Base-by-base conservation (phyloP, 768 basidiomycete species). In the Lactarius tabidus region DNA sequence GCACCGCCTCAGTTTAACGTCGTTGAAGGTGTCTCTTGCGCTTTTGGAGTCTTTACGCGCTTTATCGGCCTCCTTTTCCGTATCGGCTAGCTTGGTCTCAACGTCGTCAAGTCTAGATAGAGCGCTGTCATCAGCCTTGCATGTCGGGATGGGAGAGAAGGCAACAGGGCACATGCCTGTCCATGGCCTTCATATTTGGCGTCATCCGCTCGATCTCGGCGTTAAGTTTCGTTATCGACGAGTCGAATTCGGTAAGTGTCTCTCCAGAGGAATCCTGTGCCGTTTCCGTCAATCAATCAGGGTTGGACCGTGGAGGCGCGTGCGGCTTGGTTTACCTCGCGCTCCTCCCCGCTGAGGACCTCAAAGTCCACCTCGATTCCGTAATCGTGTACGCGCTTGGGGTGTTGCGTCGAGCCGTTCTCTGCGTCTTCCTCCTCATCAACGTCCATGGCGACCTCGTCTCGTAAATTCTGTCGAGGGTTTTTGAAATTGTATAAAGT, bases 151-250 rank as follows among this genome's bases (percentile, higher is more conserved):
- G 48, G 31, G 15, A 67, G 10, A 64, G 43, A 14, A 28, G 48
- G 54, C n/a, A n/a, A n/a, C n/a, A n/a, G n/a, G 38, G 53, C 38
- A 72, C 86, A 23, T 64, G 90, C 89, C 89, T 80, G 68, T 98
- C 95, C 69, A 95, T 90, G 0, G 96, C 96, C 75, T 98, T 98
- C 85, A 98, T 81, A 74, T 98, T 99, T 14, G 96, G 95, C 1
- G 93, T 91, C 88, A 98, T 92, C 58, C 85, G 83, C 70, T 95
- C 93, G 59, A 98, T 95, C 69, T 98, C 95, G 14, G 80, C 76
- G 59, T 79, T 84, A 31, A 94, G 77, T 71, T 88, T 90, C 9
- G 81, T 71, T 45, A 97, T 86, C 36, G 84, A 80, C 35, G 86
- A 81, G 64, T 96, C 93, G 33, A 94, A 81, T 66, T 89, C 84